Percentiles rank a stretch among this genome's conserved stretches.
These are phyloP conservation scores for Neoscytalidium dimidiatum DNA, from an alignment of 2,329 filamentous ascomycete genomes.

Conservation along the genomic window DNA sequence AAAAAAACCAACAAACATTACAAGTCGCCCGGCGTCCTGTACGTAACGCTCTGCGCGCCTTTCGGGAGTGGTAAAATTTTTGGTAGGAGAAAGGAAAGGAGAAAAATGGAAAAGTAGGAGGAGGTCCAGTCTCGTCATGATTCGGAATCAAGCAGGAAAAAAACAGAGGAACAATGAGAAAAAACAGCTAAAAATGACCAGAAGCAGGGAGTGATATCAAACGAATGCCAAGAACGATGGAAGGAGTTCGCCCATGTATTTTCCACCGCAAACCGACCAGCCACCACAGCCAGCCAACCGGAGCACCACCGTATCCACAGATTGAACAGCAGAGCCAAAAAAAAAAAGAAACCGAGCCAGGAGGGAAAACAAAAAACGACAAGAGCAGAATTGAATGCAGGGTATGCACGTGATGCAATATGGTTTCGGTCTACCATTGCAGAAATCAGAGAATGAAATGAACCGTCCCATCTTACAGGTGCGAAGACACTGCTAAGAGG, in stretches of 20 bases:
- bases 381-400: not conserved
- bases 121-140: slow-evolving; percentile 17
- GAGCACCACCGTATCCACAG: slow-evolving; percentile 13
- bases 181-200: slow-evolving; percentile 1
- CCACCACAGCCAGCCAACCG: not conserved
- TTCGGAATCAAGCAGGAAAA: slow-evolving; percentile 12
- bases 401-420: slow-evolving; percentile 16
- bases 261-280: slow-evolving; percentile 5
- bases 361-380: not conserved
- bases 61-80: not conserved
- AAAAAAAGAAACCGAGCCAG: not conserved
- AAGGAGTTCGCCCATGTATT: slow-evolving; percentile 14
- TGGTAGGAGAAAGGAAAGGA: not conserved
- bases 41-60: slow-evolving; percentile 7
- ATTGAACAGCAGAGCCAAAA: slow-evolving; percentile 1
- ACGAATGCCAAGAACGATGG: slow-evolving; percentile 13
- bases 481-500: not conserved
- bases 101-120: not conserved
- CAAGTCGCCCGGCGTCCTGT: slow-evolving; percentile 18
- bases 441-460: not conserved
- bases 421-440: slow-evolving; percentile 7
- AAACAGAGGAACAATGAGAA: not conserved
- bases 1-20: slow-evolving; percentile 16
- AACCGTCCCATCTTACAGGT: not conserved
- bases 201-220: slow-evolving; percentile 15